A percentile compares a stretch with the other conserved stretches of the same genome.
These are phyloP conservation scores for Nitzschia inconspicua DNA, from an alignment of 108 stramenopile genomes.

Conservation along the genomic window DNA sequence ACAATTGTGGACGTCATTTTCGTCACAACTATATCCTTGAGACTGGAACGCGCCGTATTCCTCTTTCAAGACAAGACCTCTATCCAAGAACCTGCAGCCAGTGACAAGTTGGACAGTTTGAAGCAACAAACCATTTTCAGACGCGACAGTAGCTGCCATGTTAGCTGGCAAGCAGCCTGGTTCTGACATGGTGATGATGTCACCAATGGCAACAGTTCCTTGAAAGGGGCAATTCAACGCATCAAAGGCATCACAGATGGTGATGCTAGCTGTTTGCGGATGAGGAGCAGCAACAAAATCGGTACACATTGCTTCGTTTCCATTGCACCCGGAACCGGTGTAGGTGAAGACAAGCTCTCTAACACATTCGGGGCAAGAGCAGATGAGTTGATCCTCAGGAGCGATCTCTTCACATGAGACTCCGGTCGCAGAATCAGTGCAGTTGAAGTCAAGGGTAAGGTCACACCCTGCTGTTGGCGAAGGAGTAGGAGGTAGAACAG, in stretches of 20 bases:
- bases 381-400: slow-evolving; percentile 1
- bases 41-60: slow-evolving; percentile 16
- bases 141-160: not conserved
- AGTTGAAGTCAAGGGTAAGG: slow-evolving; percentile 8
- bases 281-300: slow-evolving; percentile 2
- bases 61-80: slow-evolving; percentile 3
- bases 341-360: slow-evolving; percentile 18
- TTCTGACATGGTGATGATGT: slow-evolving; percentile 4
- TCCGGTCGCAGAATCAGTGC: slow-evolving; percentile 3
- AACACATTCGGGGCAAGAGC: slow-evolving; percentile 17
- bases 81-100: not conserved
- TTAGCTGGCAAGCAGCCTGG: slow-evolving; percentile 12
- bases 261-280: not conserved
- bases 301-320: not conserved
- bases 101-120: slow-evolving; percentile 22
- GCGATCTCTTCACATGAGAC: slow-evolving; percentile 12
- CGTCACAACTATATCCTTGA: slow-evolving; percentile 21
- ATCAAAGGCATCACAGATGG: not conserved
- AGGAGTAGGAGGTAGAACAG: slow-evolving; percentile 1
- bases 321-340: slow-evolving; percentile 14
- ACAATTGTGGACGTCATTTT: slow-evolving; percentile 20
- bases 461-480: slow-evolving; percentile 13
- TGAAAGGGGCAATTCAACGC: not conserved
- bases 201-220: not conserved
- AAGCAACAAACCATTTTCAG: not conserved